These are phyloP conservation scores for Populus euphratica DNA, from an alignment of 345 rosid species.

Conservation along the genomic window DNA sequence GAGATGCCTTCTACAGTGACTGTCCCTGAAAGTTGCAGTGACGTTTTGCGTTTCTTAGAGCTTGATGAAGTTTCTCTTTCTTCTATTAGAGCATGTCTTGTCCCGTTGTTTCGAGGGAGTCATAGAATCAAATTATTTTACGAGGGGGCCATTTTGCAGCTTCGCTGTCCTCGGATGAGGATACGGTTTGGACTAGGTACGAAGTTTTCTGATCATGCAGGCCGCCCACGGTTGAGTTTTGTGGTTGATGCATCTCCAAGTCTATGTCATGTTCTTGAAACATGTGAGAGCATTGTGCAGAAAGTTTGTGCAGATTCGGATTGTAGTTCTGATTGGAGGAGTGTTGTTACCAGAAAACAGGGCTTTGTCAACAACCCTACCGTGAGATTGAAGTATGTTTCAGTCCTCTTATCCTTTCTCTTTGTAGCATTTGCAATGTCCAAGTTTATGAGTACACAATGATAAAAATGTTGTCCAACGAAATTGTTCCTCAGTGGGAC, in stretches of 20 bases:
- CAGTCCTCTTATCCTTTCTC: not conserved
- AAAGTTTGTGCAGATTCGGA: constrained; percentile 46
- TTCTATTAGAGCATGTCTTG: constrained; percentile 44
- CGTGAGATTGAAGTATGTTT: constrained; percentile 68
- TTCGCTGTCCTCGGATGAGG: constrained; percentile 47
- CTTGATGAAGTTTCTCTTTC: constrained; percentile 48
- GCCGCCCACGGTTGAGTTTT: constrained; percentile 60
- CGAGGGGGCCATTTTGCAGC: constrained; percentile 44
- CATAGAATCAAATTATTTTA: constrained; percentile 46
- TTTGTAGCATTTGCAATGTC: not conserved
- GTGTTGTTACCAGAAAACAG: constrained; percentile 34
- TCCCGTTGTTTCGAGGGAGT: constrained; percentile 50
- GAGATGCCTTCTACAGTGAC: constrained; percentile 27
- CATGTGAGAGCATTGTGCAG: constrained; percentile 51
- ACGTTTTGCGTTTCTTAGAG: constrained; percentile 42
- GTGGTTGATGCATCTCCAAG: constrained; percentile 58
- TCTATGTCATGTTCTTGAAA: constrained; percentile 52
- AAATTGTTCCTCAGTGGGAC: not conserved
- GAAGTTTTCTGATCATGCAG: constrained; percentile 50
- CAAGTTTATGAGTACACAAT: not conserved
- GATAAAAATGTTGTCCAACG: not conserved
- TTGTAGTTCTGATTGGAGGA: constrained; percentile 65
- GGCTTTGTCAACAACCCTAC: constrained; percentile 44
- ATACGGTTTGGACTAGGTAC: constrained; percentile 56
- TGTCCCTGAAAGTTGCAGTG: constrained; percentile 39